Evolutionary conservation across 805 yeast species (phyloP).

Genomic region (Kuraishia hungarica): DNA sequence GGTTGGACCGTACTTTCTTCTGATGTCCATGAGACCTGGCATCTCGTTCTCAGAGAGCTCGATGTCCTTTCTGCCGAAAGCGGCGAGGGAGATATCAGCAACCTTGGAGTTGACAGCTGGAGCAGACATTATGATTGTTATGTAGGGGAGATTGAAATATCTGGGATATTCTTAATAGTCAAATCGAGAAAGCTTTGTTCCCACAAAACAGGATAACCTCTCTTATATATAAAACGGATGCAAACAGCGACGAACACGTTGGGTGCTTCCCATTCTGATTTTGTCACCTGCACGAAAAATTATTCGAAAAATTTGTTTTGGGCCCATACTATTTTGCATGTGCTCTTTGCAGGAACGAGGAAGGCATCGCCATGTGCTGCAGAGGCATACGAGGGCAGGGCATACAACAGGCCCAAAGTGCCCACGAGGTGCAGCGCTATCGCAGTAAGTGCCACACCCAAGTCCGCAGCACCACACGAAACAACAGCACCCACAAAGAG

Average conservation of each 20-base stretch:
- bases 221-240: background rate
- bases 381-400: background rate
- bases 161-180: background rate
- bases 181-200: background rate
- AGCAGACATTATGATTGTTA: conserved; percentile 34
- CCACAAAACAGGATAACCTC: background rate
- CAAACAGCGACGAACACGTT: background rate
- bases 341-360: background rate
- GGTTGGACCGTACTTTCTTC: conserved; percentile 80
- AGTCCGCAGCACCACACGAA: background rate
- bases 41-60: conserved; percentile 98
- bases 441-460: background rate
- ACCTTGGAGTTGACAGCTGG: conserved; percentile 80
- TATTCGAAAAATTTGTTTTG: background rate
- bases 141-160: background rate
- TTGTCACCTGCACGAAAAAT: background rate
- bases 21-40: conserved; percentile 99
- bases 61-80: conserved; percentile 99
- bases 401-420: background rate
- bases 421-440: background rate
- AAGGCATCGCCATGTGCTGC: background rate
- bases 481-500: background rate
- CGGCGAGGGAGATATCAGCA: conserved; percentile 97
- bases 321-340: background rate
- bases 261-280: background rate